phyloP scores from a whole-genome alignment of 2,329 filamentous ascomycete genomes.

The Thelonectria discophora region DNA sequence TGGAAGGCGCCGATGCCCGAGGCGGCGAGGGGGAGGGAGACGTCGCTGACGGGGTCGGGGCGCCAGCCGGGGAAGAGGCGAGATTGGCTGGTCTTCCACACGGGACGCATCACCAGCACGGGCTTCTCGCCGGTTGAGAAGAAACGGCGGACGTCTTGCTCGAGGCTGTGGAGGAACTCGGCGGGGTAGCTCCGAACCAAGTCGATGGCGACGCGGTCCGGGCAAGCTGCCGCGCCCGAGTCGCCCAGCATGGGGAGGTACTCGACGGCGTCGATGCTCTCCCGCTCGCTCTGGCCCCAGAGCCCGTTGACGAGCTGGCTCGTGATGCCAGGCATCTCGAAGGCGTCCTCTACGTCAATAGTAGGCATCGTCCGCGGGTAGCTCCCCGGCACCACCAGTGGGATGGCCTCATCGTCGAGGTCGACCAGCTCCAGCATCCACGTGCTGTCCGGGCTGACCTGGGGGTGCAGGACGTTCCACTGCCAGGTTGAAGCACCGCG shows the following conservation, averaged over 20 bases:
- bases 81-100: not conserved
- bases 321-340: not conserved
- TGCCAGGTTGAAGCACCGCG: slow-evolving; percentile 24
- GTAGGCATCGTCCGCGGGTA: slow-evolving; percentile 22
- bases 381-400: slow-evolving; percentile 35
- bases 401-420: not conserved
- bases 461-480: slow-evolving; percentile 34
- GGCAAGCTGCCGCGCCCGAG: not conserved
- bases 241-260: not conserved
- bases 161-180: not conserved
- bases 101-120: not conserved
- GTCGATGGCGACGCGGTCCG: not conserved
- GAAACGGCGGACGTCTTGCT: not conserved
- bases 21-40: not conserved
- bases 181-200: not conserved
- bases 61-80: not conserved
- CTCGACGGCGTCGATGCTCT: not conserved
- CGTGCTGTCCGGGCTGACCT: slow-evolving; percentile 18
- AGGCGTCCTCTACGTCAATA: not conserved
- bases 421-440: slow-evolving; percentile 28
- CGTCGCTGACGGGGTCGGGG: not conserved
- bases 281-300: not conserved
- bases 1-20: not conserved
- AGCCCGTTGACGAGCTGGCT: not conserved
- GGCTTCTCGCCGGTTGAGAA: not conserved